phyloP scores from a whole-genome alignment of 73 alveolate species.

The Paramecium sonneborni region DNA sequence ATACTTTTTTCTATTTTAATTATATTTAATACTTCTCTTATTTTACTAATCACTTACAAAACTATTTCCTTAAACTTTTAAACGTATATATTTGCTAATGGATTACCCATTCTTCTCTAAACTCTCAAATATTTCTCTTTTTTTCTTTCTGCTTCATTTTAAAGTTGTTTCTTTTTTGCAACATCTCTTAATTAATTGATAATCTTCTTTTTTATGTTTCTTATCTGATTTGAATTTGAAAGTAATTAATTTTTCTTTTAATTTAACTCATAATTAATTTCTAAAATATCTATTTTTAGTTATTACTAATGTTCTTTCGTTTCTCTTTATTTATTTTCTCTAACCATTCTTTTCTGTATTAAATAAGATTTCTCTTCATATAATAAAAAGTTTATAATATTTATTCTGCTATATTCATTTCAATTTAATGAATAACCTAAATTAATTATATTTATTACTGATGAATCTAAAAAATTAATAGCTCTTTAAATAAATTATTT shows the following conservation, averaged over 20 bases:
- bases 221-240: neutral
- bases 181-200: conserved; percentile 9
- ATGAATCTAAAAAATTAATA: neutral
- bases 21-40: neutral
- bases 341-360: conserved; percentile 13
- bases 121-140: neutral
- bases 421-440: conserved; percentile 44
- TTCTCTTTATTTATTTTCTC: neutral
- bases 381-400: neutral
- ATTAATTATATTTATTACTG: neutral
- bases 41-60: neutral
- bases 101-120: conserved; percentile 6
- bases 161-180: neutral
- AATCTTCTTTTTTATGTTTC: neutral
- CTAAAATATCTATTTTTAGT: neutral
- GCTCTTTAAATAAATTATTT: conserved; percentile 21
- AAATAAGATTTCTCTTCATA: neutral
- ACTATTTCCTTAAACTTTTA: conserved; percentile 45
- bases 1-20: neutral
- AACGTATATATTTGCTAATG: conserved; percentile 49
- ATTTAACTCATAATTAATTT: neutral
- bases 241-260: neutral
- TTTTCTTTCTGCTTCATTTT: neutral
- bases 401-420: conserved; percentile 28
- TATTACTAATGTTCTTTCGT: neutral